Evolutionary conservation across 2,329 filamentous ascomycete genomes (phyloP), one percentile per base, ranked within the genome.

Genomic region (Botrytis galanthina): DNA sequence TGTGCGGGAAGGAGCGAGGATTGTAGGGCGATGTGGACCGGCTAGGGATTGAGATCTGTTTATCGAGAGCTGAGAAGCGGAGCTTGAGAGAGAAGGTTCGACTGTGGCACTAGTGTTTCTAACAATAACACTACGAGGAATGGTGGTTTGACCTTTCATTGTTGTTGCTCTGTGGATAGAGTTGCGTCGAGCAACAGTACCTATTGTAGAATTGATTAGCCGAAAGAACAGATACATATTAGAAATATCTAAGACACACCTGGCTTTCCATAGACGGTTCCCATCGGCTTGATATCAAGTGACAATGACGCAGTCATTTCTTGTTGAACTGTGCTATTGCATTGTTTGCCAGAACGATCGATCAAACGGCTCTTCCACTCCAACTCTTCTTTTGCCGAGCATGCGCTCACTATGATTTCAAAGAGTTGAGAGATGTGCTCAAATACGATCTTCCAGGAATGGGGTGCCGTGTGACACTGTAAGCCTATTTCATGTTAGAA

Each of bases 361-460:
- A 85, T 82, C 35, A 97, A 84, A n/a, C 91, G 88, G 26, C 84
- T 86, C 75, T 91, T 90, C 95, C 96, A 99, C 78, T 91, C 89
- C 63, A 88, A 84, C 78, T 96, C 93, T 81, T 99, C 95, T 59
- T 87, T 89, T 0, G 89, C 85, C 1, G 92, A 95, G 78, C 94
- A 97, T 51, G 94, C 95, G 76, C 92, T 97, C 83, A 97, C 86
- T 59, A 98, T 90, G 26, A 97, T 83, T 82, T 98, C 95, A 80
- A 93, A 95, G 71, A 95, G 85, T 74, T 92, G 90, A 76, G 92
- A 88, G 73, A 92, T 87, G 76, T 89, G 89, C 80, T 96, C 91
- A 79, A 98, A 98, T 4, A 93, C 86, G 18, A 98, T 79, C 81
- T 98, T 99, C 95, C 95, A 98, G 1, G 94, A 96, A 81, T 93